These are phyloP conservation scores for Metarhizium anisopliae DNA, from an alignment of 2,329 filamentous ascomycete genomes.

Conservation along the genomic window DNA sequence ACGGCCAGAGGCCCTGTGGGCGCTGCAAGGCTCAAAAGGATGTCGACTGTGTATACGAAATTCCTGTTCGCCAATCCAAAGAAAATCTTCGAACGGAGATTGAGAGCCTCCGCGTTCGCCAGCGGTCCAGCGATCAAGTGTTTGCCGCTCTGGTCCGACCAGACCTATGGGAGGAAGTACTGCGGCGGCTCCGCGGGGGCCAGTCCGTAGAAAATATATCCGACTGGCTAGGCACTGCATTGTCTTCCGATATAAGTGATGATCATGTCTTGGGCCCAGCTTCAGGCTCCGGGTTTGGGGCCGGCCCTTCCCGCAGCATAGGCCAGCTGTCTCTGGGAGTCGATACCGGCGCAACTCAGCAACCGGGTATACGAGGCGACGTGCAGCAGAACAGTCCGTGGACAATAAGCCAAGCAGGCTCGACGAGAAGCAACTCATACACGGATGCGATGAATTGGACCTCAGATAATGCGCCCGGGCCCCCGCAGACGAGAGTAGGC, in stretches of 20 bases:
- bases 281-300: conserved; percentile 16
- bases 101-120: conserved; percentile 44
- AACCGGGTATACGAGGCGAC: conserved; percentile 25
- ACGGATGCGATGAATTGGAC: conserved; percentile 39
- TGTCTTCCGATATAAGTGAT: conserved; percentile 4
- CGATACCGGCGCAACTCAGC: conserved; percentile 19
- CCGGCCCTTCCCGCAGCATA: background rate
- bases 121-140: conserved; percentile 46
- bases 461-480: conserved; percentile 23
- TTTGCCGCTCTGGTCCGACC: conserved; percentile 43
- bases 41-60: conserved; percentile 50
- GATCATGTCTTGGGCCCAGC: conserved; percentile 11
- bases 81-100: conserved; percentile 52
- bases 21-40: conserved; percentile 47
- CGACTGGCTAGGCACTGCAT: conserved; percentile 36
- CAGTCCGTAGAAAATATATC: conserved; percentile 47
- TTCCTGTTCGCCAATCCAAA: conserved; percentile 55
- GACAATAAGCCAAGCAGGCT: conserved; percentile 38
- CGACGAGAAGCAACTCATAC: conserved; percentile 37
- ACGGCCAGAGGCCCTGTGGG: conserved; percentile 46
- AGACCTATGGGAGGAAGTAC: conserved; percentile 44
- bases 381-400: conserved; percentile 37
- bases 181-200: conserved; percentile 43
- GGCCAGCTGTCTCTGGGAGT: conserved; percentile 19
- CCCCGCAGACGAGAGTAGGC: conserved; percentile 37